Conservation (phyloP, 2,329 filamentous ascomycete genomes). For the Clonostachys chloroleuca region DNA sequence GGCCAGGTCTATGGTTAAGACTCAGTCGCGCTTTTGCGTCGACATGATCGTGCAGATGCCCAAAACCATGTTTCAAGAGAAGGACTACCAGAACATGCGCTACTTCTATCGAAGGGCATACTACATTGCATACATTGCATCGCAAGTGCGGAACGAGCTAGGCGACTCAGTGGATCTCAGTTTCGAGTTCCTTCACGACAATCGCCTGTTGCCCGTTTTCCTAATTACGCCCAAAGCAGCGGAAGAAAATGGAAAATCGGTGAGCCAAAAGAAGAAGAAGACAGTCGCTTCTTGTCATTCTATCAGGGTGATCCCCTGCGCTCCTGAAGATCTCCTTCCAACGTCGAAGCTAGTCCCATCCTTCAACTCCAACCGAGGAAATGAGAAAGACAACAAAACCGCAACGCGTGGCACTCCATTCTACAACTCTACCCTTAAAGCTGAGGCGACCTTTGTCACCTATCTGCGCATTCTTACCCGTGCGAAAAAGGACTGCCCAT, state of each 20-base stretch:
- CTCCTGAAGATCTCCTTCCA: conserved; percentile 66
- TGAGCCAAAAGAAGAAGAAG: conserved; percentile 9
- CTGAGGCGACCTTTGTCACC: conserved; percentile 66
- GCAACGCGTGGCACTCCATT: conserved; percentile 60
- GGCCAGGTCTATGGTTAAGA: conserved; percentile 67
- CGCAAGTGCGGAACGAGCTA: conserved; percentile 57
- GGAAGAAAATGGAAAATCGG: conserved; percentile 10
- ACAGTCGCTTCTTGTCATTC: conserved; percentile 28
- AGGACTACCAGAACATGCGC: conserved; percentile 88
- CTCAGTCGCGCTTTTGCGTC: conserved; percentile 53
- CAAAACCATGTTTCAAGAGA: conserved; percentile 75
- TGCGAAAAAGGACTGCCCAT: conserved; percentile 63
- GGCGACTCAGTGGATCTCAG: conserved; percentile 48
- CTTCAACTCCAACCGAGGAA: conserved; percentile 65
- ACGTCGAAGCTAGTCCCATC: conserved; percentile 64
- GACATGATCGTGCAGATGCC: conserved; percentile 92
- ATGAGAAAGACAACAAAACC: conserved; percentile 37
- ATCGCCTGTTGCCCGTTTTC: conserved; percentile 69
- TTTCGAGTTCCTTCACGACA: conserved; percentile 68
- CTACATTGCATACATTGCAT: conserved; percentile 79
- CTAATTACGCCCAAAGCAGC: conserved; percentile 29
- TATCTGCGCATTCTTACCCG: conserved; percentile 74
- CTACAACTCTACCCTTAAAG: conserved; percentile 83
- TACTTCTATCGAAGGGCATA: conserved; percentile 95
- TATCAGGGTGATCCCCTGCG: conserved; percentile 75